phyloP scores from a whole-genome alignment of 257 asterid genomes.

The Datura wrightii region DNA sequence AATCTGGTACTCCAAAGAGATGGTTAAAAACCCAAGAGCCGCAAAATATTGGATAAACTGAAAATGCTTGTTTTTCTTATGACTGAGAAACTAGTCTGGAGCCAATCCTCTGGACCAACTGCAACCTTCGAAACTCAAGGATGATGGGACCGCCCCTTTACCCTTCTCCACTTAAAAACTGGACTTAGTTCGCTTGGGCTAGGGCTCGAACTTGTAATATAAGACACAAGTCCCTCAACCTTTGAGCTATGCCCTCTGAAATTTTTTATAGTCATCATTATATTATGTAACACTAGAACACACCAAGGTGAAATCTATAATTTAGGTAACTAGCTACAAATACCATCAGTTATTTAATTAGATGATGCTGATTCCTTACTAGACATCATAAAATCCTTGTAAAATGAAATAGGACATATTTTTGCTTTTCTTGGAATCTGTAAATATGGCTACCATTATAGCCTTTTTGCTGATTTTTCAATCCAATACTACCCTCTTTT shows the following conservation, averaged over 20 bases:
- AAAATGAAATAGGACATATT: background rate
- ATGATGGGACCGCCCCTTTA: background rate
- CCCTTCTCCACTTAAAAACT: background rate
- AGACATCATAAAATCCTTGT: background rate
- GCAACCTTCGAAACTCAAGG: background rate
- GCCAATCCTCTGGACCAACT: background rate
- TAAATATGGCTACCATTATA: background rate
- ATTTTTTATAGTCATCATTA: background rate
- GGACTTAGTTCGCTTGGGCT: slow-evolving; percentile 10
- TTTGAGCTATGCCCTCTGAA: slow-evolving; percentile 14
- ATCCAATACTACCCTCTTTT: background rate
- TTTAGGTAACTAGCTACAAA: slow-evolving; percentile 5
- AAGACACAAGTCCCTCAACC: background rate
- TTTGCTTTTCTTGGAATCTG: background rate
- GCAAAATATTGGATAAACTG: slow-evolving; percentile 6
- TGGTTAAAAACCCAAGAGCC: slow-evolving; percentile 2
- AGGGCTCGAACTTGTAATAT: background rate
- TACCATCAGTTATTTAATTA: background rate
- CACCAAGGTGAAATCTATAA: background rate
- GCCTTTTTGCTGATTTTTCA: background rate
- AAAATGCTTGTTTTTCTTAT: background rate
- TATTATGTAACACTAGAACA: background rate
- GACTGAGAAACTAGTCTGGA: background rate
- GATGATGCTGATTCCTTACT: background rate
- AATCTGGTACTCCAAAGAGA: slow-evolving; percentile 16